Percentiles rank a stretch among this genome's conserved stretches.
These are phyloP conservation scores for Rhodotorula toruloides DNA, from an alignment of 768 basidiomycete species.

Conservation along the genomic window DNA sequence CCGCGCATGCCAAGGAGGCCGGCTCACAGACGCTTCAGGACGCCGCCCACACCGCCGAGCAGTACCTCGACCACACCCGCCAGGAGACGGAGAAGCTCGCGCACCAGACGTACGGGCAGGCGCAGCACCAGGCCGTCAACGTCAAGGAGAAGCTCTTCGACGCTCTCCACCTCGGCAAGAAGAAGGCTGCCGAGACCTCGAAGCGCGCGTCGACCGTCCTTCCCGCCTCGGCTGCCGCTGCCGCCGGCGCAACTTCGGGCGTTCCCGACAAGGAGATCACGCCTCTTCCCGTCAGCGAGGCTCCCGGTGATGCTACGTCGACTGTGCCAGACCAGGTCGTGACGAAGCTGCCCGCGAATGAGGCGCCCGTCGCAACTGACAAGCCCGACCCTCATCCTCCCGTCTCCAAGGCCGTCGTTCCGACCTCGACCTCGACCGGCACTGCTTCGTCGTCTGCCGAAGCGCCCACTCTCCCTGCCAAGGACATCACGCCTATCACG, in stretches of 20 bases:
- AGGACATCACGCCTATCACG: slow-evolving; percentile 11
- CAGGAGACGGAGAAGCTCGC: slow-evolving; percentile 15
- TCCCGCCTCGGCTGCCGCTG: neutral
- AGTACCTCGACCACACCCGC: too few species aligned
- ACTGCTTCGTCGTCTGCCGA: neutral
- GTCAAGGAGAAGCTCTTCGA: neutral
- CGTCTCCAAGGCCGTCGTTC: slow-evolving; percentile 6
- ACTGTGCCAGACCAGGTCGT: slow-evolving; percentile 14
- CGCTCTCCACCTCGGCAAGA: neutral
- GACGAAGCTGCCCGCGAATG: slow-evolving; percentile 9
- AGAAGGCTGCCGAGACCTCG: neutral
- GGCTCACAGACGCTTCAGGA: slow-evolving; percentile 35
- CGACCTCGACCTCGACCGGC: neutral
- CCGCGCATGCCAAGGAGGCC: slow-evolving; percentile 28
- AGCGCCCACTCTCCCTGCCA: slow-evolving; percentile 5
- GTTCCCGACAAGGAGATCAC: slow-evolving; percentile 19
- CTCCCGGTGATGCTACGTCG: slow-evolving; percentile 8
- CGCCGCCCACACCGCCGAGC: too few species aligned
- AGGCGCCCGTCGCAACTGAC: slow-evolving; percentile 18
- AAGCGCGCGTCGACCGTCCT: neutral
- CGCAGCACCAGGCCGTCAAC: slow-evolving; percentile 2
- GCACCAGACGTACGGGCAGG: neutral
- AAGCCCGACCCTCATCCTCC: slow-evolving; percentile 12
- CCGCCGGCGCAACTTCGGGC: neutral
- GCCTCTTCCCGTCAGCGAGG: slow-evolving; percentile 15